Percentiles rank a stretch among this genome's conserved stretches.
Conservation (phyloP, 225 moss, liverwort and hornwort genomes). For the Ulota crispa region DNA sequence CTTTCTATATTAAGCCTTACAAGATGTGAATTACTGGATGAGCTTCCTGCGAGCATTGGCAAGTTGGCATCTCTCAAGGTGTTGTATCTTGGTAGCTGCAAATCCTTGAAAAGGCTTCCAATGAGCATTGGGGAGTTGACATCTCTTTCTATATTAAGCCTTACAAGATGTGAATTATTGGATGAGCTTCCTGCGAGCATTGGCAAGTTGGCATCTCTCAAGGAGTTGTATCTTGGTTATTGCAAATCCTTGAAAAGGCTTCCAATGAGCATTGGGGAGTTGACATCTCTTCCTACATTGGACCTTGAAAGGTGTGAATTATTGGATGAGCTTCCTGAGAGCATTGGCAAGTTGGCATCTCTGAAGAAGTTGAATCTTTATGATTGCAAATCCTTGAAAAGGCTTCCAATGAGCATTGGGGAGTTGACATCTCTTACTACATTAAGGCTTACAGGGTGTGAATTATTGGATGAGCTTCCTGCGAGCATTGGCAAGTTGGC, state of each 20-base stretch:
- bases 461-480: not conserved
- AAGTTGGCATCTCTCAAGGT: not conserved
- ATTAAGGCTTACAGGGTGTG: fast-evolving
- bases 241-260: not conserved
- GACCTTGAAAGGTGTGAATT: not conserved
- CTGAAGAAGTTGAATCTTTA: fast-evolving
- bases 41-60: not conserved
- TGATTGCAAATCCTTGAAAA: not conserved
- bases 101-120: not conserved
- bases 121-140: not conserved
- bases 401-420: not conserved
- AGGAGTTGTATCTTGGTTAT: fast-evolving
- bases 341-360: not conserved
- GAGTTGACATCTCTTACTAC: not conserved
- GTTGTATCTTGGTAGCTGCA: not conserved
- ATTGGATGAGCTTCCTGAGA: not conserved
- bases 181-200: not conserved
- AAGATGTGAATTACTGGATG: not conserved
- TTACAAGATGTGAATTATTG: not conserved
- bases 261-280: not conserved
- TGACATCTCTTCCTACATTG: not conserved
- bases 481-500: not conserved
- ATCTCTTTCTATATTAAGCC: no score
- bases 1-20: fast-evolving
- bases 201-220: not conserved